Evolutionary conservation across 441 rosid species (phyloP).

Genomic region (Viola pubescens): DNA sequence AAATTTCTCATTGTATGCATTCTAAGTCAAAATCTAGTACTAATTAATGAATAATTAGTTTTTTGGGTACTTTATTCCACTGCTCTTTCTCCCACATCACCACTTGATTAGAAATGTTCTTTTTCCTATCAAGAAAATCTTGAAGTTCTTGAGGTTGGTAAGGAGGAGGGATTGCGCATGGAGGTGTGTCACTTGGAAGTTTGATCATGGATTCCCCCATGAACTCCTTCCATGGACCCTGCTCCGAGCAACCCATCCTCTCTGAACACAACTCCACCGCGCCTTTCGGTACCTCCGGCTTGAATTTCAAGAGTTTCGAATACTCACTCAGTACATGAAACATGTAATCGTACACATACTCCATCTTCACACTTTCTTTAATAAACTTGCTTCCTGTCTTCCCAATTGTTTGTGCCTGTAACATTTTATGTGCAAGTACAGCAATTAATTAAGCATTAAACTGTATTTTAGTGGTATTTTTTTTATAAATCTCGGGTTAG

Average conservation of each 20-base stretch:
- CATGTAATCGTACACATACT: slow-evolving; percentile 65
- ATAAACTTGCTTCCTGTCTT: slow-evolving; percentile 44
- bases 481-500: no score
- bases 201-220: slow-evolving; percentile 59
- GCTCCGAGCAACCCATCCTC: slow-evolving; percentile 30
- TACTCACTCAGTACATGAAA: slow-evolving; percentile 51
- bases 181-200: slow-evolving; percentile 31
- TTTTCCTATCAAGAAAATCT: slow-evolving; percentile 22
- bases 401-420: slow-evolving; percentile 59
- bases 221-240: slow-evolving; percentile 36
- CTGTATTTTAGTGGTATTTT: no score
- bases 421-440: no score
- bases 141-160: slow-evolving; percentile 20
- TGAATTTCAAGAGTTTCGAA: slow-evolving; percentile 54
- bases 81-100: slow-evolving; percentile 25
- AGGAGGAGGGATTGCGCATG: slow-evolving; percentile 54
- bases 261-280: slow-evolving; percentile 45
- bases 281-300: slow-evolving; percentile 40
- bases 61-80: slow-evolving; percentile 7
- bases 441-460: no score
- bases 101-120: slow-evolving; percentile 18
- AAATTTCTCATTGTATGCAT: no score
- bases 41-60: neutral
- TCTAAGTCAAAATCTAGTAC: no score
- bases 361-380: slow-evolving; percentile 44